Evolutionary conservation across 2,329 filamentous ascomycete species (phyloP), one percentile per base, ranked within the genome.

Genomic region (Moelleriella libera): DNA sequence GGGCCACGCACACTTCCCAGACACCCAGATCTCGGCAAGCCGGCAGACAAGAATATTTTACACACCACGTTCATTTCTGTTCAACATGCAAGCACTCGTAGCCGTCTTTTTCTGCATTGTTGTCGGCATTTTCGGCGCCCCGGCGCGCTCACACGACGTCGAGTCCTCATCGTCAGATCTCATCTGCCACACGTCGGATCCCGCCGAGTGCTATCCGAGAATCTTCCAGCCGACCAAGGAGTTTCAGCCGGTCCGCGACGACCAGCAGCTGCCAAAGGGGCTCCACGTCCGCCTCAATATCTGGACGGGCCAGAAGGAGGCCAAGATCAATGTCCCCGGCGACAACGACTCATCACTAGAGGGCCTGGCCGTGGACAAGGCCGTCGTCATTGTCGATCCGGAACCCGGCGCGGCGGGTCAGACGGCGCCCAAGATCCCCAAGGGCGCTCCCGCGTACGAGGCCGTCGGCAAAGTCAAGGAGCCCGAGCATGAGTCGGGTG

Each of bases 241-340:
- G 48, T 85, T 85, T 53, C 79, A 83, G 59, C 57, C 63, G 6
- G 69, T 85, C 41, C 76, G 70, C 50, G 70, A 77, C 37, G 82
- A 82, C 54, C 82, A 85, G 59, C 74, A 82, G 39, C 58, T 85
- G 4, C 81, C 82, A 1, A 63, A 69, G 0, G 82, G 82, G 5
- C 70, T 85, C 5, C 82, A 85, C 58, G 71, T 85, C 46, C 75
- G 80, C 40, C 63, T 85, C 47, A 76, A 85, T 57, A 69, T 85
- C 44, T 70, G 71, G 54, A 80, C 79, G 0, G 81, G 82, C 28
- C 55, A 70, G 53, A 81, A 78, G 53, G 78, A 83, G 58, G 82
- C 81, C 53, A 81, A 82, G 57, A 68, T 84, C 51, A 77, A 84
- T 60, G 68, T 80, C 14, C 76, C 76, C 1, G 66, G 66, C 10